phyloP scores from a whole-genome alignment of 192 early-diverging fungal genomes.

The Neocallimastix lanati region DNA sequence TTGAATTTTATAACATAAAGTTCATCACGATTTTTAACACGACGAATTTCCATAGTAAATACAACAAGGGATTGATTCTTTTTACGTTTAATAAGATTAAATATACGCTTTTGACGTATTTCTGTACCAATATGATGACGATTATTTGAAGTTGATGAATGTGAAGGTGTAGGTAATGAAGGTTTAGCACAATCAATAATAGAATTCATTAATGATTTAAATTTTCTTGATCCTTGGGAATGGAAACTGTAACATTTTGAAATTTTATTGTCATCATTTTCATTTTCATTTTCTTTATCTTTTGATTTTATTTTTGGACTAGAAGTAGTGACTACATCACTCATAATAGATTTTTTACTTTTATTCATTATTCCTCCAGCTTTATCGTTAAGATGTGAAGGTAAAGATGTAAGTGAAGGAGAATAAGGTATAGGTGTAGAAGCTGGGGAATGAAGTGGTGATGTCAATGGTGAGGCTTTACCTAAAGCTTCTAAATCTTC shows the following conservation, averaged over 20 bases:
- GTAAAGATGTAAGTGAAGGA: too few species aligned
- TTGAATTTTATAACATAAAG: neutral
- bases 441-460: neutral
- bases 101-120: neutral
- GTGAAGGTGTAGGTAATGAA: neutral
- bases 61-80: neutral
- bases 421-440: neutral
- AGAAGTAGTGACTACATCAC: neutral
- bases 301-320: neutral
- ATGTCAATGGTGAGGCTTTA: neutral
- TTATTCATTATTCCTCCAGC: too few species aligned
- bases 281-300: too few species aligned
- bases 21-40: neutral
- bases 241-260: neutral
- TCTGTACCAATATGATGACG: too few species aligned
- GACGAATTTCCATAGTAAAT: neutral
- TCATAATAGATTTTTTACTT: neutral
- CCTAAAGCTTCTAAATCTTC: neutral
- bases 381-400: too few species aligned
- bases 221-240: neutral
- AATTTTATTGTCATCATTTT: too few species aligned
- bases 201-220: neutral
- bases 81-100: neutral
- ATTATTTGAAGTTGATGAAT: neutral
- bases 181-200: neutral